These are phyloP conservation scores for Mycena haematopus DNA, from an alignment of 768 basidiomycete genomes.

Conservation along the genomic window DNA sequence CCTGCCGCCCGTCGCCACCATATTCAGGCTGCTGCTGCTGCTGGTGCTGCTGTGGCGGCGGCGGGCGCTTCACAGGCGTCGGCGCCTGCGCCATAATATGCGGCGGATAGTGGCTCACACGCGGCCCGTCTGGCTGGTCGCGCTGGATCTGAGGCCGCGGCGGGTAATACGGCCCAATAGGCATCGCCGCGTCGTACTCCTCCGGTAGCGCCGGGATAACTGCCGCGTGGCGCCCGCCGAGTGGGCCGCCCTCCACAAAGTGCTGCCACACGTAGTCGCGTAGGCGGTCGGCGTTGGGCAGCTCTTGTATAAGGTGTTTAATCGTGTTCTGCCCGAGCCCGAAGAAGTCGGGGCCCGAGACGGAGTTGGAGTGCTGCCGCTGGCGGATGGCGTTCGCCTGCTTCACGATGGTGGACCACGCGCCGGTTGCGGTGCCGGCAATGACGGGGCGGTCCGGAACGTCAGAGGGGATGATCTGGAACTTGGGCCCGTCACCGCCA, in stretches of 20 bases:
- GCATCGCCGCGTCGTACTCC: slow-evolving; percentile 62
- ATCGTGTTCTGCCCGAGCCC: slow-evolving; percentile 88
- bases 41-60: slow-evolving; percentile 3
- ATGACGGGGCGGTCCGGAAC: slow-evolving; percentile 73
- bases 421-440: slow-evolving; percentile 88
- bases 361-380: slow-evolving; percentile 84
- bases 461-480: slow-evolving; percentile 81
- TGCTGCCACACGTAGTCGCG: slow-evolving; percentile 88
- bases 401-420: slow-evolving; percentile 85
- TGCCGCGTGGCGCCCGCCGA: slow-evolving; percentile 83
- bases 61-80: neutral
- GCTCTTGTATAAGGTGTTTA: slow-evolving; percentile 88
- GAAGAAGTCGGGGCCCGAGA: slow-evolving; percentile 90
- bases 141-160: slow-evolving; percentile 1
- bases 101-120: slow-evolving; percentile 52
- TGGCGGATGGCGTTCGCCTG: slow-evolving; percentile 83
- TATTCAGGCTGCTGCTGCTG: neutral
- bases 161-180: slow-evolving; percentile 55
- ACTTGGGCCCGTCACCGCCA: slow-evolving; percentile 85
- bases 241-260: slow-evolving; percentile 84
- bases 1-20: neutral
- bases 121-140: neutral
- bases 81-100: slow-evolving; percentile 41
- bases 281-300: slow-evolving; percentile 72
- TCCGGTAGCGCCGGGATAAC: slow-evolving; percentile 83